Evolutionary conservation across 495 filamentous ascomycete genomes (phyloP), one percentile per base, ranked within the genome.

Genomic region (Hamigera avellanea): DNA sequence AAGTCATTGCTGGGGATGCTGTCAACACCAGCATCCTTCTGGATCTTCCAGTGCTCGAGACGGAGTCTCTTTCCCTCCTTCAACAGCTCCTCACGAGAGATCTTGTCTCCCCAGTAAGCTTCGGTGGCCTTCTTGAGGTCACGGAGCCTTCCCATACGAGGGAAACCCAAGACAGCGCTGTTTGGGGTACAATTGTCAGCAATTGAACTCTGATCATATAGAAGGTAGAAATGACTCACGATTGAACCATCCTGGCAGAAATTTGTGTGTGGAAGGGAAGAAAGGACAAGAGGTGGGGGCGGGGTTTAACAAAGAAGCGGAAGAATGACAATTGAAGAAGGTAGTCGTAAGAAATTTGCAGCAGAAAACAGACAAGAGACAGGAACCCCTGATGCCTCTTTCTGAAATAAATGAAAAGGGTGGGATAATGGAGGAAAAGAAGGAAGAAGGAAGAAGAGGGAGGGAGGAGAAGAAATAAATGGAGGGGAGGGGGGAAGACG

Each of bases 101-200:
- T 67, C 75, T 96, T 96, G 52, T 76, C 93, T 54, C 65, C 83
- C 91, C 91, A 98, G 78, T 95, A 80, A 40, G 89, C 81, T 67
- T 98, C 91, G 40, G 84, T 95, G 53, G 91, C 91, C 77, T 98
- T 98, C 83, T 98, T 98, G 57, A 98, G 81, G 73, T 98, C 93
- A 75, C 91, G 81, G 66, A 93, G 86, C 53, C 72, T 83, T 67
- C 91, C 91, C 84, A 95, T 95, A 61, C 91, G 91, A 65, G 81
- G 82, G 70, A 88, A 86, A 56, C 80, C 81, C 46, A 87, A 75
- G 60, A 86, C 65, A 32, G 81, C 21, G 21, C 21, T 23, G 21
- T 23, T n/a, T n/a, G 9, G 27, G 14, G 21, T 10, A 26, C 3
- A 18, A 27, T 2, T 6, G n/a, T n/a, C n/a, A n/a, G n/a, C n/a